Evolutionary conservation across 2,329 filamentous ascomycete genomes (phyloP), one percentile per base, ranked within the genome.

Genomic region (Sporothrix euskadiensis): DNA sequence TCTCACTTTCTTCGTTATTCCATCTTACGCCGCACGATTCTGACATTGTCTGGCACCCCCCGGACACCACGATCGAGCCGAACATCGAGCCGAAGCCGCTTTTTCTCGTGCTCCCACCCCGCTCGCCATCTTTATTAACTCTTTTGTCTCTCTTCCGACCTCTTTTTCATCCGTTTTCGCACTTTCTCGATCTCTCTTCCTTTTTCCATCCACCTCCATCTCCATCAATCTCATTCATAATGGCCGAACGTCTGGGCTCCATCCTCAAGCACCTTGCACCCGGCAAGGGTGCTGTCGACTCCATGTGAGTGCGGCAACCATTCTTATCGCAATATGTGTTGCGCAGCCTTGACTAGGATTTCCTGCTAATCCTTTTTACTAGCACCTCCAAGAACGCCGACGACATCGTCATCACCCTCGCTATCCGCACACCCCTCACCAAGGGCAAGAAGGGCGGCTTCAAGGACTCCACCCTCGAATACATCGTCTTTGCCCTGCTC

Each of bases 331-430:
- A 19, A 49, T 12, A 4, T 49, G 1, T 26, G 47, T 56, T 7
- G 32, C 26, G 41, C 39, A 19, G 2, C 44, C 52, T 14, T 14
- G 41, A 26, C 26, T 26, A 26, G 35, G 8, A 44, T 9, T 49
- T 6, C 14, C 30, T 35, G 10, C 70, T 32, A 65, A 69, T 44
- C 75, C 79, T 75, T 26, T 1, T 74, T 73, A 74, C 73, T 78
- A 97, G 94, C 80, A 94, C 93, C 73, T 90, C 93, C 78, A 94
- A 98, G 86, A 97, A 97, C 83, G 89, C 94, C 78, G 95, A 98
- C 81, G 96, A 99, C 85, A 88, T 99, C 72, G 96, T 99, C 81
- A 97, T 98, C 80, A 99, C 96, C 8, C 89, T 97, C 74, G 95
- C 95, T 39, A 86, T 94, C 79, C 92, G 96, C 73, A 98, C 95